Percentiles rank a stretch among this genome's conserved stretches.
Evolutionary conservation across 345 rosid species (phyloP).

Genomic region (Syzygium grande): DNA sequence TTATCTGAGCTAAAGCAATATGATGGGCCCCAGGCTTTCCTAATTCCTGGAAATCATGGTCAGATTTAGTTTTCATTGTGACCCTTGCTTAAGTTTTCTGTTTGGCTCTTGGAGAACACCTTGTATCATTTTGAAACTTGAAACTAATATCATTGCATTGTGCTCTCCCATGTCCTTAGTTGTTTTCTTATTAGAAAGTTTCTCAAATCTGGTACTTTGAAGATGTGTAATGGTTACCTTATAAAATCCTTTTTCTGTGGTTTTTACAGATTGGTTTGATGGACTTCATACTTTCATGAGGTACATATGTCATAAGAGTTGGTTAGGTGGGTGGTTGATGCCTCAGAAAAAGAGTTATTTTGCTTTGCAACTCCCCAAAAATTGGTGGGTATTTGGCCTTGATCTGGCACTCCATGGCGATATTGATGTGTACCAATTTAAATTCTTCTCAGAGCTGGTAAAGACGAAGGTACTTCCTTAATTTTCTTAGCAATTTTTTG

Average conservation of each 20-base stretch:
- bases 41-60: slow-evolving; percentile 99
- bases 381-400: slow-evolving; percentile 99
- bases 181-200: slow-evolving; percentile 1
- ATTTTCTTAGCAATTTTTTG: not conserved
- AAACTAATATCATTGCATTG: not conserved
- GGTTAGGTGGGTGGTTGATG: slow-evolving; percentile 99
- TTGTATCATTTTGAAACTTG: not conserved
- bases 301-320: slow-evolving; percentile 93
- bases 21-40: slow-evolving; percentile 89
- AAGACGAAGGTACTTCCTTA: slow-evolving; percentile 56
- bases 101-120: not conserved
- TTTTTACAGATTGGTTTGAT: slow-evolving; percentile 86
- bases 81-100: not conserved
- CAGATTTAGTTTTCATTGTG: slow-evolving; percentile 21
- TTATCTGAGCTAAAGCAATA: slow-evolving; percentile 66
- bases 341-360: slow-evolving; percentile 99
- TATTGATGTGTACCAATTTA: slow-evolving; percentile 97
- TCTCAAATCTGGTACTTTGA: not conserved
- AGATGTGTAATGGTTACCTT: not conserved
- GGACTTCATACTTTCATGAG: slow-evolving; percentile 98
- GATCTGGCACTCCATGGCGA: slow-evolving; percentile 97
- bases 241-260: not conserved
- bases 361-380: slow-evolving; percentile 85
- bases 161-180: not conserved
- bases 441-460: slow-evolving; percentile 78